These are phyloP conservation scores for Hypoxylon sp. DNA, from an alignment of 2,329 filamentous ascomycete species.

Conservation along the genomic window DNA sequence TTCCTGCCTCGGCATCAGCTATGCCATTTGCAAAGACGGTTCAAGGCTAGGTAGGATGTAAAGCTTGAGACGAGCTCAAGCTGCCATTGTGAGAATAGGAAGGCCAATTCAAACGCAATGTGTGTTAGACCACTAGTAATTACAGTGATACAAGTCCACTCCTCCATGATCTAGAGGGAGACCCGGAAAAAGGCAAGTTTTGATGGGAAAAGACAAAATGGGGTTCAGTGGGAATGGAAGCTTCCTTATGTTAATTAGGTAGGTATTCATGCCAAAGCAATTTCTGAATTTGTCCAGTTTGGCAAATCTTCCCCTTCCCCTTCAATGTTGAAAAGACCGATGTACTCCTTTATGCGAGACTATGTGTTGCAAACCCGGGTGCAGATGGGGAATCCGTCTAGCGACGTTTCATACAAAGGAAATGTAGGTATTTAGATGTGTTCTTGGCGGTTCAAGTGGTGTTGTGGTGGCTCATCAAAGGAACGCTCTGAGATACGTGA, in stretches of 20 bases:
- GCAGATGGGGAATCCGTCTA: conserved; percentile 33
- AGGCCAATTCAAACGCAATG: conserved; percentile 8
- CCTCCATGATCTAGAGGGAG: conserved; percentile 10
- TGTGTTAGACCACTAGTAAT: conserved; percentile 28
- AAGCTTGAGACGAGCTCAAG: conserved; percentile 9
- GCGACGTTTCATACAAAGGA: conserved; percentile 42
- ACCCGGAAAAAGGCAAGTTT: conserved; percentile 15
- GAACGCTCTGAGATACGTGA: conserved; percentile 5
- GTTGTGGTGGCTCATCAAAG: conserved; percentile 11
- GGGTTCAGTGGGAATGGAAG: conserved; percentile 7
- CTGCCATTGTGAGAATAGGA: conserved; percentile 3
- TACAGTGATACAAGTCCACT: conserved; percentile 26
- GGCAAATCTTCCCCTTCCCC: conserved; percentile 17
- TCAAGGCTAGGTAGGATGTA: background rate
- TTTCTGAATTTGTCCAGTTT: conserved; percentile 10
- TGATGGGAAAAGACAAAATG: conserved; percentile 27
- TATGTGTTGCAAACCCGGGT: conserved; percentile 31
- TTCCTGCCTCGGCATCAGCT: conserved; percentile 16
- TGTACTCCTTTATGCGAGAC: conserved; percentile 35
- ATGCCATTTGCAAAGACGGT: conserved; percentile 13
- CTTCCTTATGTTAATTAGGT: conserved; percentile 13
- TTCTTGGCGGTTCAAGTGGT: conserved; percentile 24
- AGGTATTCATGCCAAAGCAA: conserved; percentile 12
- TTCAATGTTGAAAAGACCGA: conserved; percentile 19
- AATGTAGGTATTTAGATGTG: conserved; percentile 40